A percentile compares a stretch with the other conserved stretches of the same genome.
Conservation (phyloP, 2,329 filamentous ascomycete genomes). For the Penicillium aurantiogriseum region DNA sequence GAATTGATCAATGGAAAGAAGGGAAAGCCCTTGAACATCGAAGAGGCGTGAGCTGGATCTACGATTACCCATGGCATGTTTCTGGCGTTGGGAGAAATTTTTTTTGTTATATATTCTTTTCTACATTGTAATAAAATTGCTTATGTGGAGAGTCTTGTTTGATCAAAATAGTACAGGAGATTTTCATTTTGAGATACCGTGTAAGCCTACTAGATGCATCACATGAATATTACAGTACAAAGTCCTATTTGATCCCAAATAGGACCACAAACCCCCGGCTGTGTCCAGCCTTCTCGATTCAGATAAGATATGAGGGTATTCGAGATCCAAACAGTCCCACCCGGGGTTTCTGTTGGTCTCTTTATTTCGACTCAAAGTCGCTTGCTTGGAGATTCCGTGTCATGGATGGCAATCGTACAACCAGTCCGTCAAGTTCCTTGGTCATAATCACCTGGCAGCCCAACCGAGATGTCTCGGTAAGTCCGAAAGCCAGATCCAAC, state of each 20-base stretch:
- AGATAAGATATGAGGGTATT: not conserved
- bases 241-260: slow-evolving; percentile 10
- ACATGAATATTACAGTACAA: slow-evolving; percentile 32
- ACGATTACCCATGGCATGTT: slow-evolving; percentile 33
- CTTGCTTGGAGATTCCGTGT: slow-evolving; percentile 94
- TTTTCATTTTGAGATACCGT: slow-evolving; percentile 27
- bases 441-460: slow-evolving; percentile 92
- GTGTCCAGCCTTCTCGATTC: not conserved
- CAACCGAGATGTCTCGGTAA: slow-evolving; percentile 79
- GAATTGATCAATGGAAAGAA: slow-evolving; percentile 72
- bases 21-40: slow-evolving; percentile 49
- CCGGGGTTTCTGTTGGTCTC: slow-evolving; percentile 8
- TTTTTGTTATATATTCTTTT: slow-evolving; percentile 20
- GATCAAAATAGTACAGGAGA: slow-evolving; percentile 28
- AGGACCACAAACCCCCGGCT: slow-evolving; percentile 9
- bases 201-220: slow-evolving; percentile 21
- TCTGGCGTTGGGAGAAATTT: slow-evolving; percentile 32
- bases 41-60: slow-evolving; percentile 39
- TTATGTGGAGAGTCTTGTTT: slow-evolving; percentile 22
- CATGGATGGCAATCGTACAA: slow-evolving; percentile 85
- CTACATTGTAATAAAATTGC: slow-evolving; percentile 21
- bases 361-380: slow-evolving; percentile 66
- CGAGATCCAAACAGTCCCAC: slow-evolving; percentile 1
- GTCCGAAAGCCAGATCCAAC: slow-evolving; percentile 84
- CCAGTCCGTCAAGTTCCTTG: slow-evolving; percentile 82